Conservation (phyloP, 129 eudicot species). For the Glebionis coronaria region DNA sequence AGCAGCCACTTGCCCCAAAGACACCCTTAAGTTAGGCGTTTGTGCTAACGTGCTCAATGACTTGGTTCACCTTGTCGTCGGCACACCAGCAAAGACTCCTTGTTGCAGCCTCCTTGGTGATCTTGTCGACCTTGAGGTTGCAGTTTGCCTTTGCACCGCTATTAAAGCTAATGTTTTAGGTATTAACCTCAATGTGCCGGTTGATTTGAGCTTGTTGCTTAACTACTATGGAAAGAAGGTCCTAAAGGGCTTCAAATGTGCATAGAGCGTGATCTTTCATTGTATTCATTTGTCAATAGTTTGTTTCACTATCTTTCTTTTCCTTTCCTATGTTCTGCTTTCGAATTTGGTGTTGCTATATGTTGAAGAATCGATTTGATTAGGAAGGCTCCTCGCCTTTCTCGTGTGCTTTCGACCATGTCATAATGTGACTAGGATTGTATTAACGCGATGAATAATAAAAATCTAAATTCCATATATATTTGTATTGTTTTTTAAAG, state of each 20-base stretch:
- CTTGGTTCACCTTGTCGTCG: constrained; percentile 8
- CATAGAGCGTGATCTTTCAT: neutral
- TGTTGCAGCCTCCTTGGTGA: neutral
- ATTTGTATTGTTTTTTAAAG: neutral
- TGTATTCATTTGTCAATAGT: neutral
- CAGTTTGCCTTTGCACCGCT: constrained; percentile 12
- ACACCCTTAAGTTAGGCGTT: constrained; percentile 15
- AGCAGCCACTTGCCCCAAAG: constrained; percentile 15
- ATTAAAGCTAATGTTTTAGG: constrained; percentile 12
- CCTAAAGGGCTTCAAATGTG: constrained; percentile 11
- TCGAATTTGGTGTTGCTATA: neutral
- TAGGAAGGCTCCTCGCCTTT: neutral
- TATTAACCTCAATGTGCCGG: constrained; percentile 11
- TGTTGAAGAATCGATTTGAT: neutral
- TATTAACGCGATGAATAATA: neutral
- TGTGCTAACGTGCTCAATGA: constrained; percentile 7
- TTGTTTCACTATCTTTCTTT: neutral
- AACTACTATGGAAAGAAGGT: constrained; percentile 14
- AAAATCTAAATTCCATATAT: neutral
- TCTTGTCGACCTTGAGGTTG: constrained; percentile 7
- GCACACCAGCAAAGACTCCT: constrained; percentile 16
- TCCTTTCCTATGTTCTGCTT: neutral
- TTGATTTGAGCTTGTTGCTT: constrained; percentile 15
- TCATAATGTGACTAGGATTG: neutral
- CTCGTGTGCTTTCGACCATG: neutral